Evolutionary conservation across 495 filamentous ascomycete species (phyloP), one percentile per base, ranked within the genome.

Genomic region (Clavariopsis aquatica): DNA sequence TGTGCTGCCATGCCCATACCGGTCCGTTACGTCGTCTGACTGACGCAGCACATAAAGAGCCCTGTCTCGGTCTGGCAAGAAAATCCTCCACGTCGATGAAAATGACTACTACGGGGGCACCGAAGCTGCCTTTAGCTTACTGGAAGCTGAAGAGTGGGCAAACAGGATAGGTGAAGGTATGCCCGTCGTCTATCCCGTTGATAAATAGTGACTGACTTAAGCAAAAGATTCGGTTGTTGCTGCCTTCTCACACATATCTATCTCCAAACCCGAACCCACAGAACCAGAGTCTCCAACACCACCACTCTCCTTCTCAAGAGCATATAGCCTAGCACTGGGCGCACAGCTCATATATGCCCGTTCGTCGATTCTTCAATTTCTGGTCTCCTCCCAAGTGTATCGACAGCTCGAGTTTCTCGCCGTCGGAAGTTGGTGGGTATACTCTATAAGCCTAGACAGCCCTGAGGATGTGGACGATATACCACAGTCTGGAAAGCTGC

Each of bases 341-440:
- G 94, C 94, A 12, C 88, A 96, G 58, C 77, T 97, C 34, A 87
- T 98, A 26, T 95, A 97, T 73, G 84, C 90, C 47, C 87, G 87
- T 47, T 94, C 91, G 19, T 78, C 83, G 65, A 80, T 97, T 22
- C 78, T 98, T 1, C 81, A 84, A 5, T 81, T 86, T 62, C 82
- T 98, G 38, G 87, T 98, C 41, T 91, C 92, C 2, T 96, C 93
- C 1, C 88, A 89, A 64, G 87, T 95, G 56, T 90, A 95, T 65
- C 84, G 84, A 31, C 90, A 96, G 75, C 82, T 98, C 61, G 93
- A 96, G 66, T 98, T 97, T 74, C 85, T 93, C 64, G 92, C 94
- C 5, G 89, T 98, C 7, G 95, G 95, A 29, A 93, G 89, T 60
- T 98, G 92, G 89, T 98, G 88, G 84, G 85, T 96, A 36, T 87